Evolutionary conservation across 2,329 filamentous ascomycete genomes (phyloP), one percentile per base, ranked within the genome.

Genomic region (Aphanocladium album): DNA sequence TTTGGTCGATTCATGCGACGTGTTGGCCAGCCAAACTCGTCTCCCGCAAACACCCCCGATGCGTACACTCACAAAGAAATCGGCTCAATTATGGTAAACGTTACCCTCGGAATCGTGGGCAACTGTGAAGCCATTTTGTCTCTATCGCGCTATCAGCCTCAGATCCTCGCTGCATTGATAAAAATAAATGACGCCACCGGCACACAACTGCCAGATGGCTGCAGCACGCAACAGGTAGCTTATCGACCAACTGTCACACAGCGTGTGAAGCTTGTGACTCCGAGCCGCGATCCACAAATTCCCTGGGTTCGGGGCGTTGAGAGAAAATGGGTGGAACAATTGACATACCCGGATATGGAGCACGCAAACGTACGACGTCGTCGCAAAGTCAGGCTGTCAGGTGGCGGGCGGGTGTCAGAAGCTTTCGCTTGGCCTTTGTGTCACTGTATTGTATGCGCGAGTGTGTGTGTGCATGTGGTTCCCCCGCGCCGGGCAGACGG

Each of bases 61-160:
- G 64, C 64, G 56, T 27, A 47, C 17, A 49, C 80, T 74, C 79
- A 89, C 86, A 89, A 78, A 21, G 86, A 87, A 62, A 89, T 76
- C 35, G 88, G 88, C 72, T 91, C 88, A 46, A 89, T 69, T 58
- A 89, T 71, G 33, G 85, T 88, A 65, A 91, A 89, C 53, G 89
- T 76, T 52, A 88, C 71, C 62, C 86, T 80, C 14, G 88, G 88
- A 67, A 89, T 78, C 3, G 79, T 69, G 2, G 88, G 87, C 23
- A 91, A 79, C 63, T 83, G 80, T 30, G 85, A 80, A 12, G 85
- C 77, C 86, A 88, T 88, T 52, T 50, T 66, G 62, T 9, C 59
- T 50, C 45, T 50, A 53, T 60, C 46, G 37, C 46, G 47, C 25
- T 12, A 12, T 45, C 43, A 30, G 19, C 43, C 54, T 39, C 54